Evolutionary conservation across 768 basidiomycete genomes (phyloP).

Genomic region (Termitomyces sp.): DNA sequence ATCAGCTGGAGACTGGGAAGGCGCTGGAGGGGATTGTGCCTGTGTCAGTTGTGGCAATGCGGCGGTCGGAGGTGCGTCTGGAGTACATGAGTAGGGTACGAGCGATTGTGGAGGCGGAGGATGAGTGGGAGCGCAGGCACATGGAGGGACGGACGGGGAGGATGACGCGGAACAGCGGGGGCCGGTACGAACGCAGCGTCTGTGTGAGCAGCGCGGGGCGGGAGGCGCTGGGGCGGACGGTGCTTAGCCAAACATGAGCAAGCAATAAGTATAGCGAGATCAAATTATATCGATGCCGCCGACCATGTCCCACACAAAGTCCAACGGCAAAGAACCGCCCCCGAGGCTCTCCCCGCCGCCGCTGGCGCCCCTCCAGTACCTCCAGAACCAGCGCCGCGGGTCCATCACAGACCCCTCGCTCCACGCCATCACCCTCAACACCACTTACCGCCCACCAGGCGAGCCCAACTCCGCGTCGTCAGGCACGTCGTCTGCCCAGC

Average conservation of each 20-base stretch:
- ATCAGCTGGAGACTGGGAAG: slow-evolving; percentile 39
- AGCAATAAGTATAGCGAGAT: too few species aligned
- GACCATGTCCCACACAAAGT: neutral
- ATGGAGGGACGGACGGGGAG: slow-evolving; percentile 32
- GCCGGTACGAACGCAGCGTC: slow-evolving; percentile 41
- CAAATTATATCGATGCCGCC: too few species aligned
- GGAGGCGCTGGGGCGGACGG: slow-evolving; percentile 26
- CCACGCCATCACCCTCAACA: slow-evolving; percentile 44
- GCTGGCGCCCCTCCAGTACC: slow-evolving; percentile 72
- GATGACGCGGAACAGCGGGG: slow-evolving; percentile 56
- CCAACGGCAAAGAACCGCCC: slow-evolving; percentile 25
- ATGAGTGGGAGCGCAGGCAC: slow-evolving; percentile 38
- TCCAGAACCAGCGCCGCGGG: slow-evolving; percentile 79
- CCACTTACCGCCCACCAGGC: slow-evolving; percentile 21
- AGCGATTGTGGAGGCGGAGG: slow-evolving; percentile 64
- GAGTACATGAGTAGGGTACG: slow-evolving; percentile 74
- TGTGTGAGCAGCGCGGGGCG: slow-evolving; percentile 35
- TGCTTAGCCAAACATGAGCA: slow-evolving; percentile 14
- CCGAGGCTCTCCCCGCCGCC: slow-evolving; percentile 53
- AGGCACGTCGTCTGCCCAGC: slow-evolving; percentile 23
- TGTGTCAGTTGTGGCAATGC: slow-evolving; percentile 37
- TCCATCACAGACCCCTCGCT: slow-evolving; percentile 83
- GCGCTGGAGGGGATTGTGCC: slow-evolving; percentile 50
- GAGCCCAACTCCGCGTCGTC: slow-evolving; percentile 24
- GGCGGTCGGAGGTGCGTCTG: slow-evolving; percentile 45